Conservation (phyloP, 73 alveolate species). For the Effrenium voratum region DNA sequence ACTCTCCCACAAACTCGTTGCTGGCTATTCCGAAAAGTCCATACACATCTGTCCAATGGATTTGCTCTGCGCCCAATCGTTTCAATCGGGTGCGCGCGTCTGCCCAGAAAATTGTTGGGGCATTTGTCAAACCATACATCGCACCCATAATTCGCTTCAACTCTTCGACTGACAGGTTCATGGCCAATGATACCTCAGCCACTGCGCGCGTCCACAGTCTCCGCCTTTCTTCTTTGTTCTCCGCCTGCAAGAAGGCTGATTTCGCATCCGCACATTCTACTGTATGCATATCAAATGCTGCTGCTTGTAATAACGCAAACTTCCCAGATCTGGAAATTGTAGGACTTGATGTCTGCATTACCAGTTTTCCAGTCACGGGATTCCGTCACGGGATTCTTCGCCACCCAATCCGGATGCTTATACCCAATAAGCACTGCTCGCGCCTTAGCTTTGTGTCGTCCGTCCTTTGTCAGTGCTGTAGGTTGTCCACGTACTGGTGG, state of each 20-base stretch:
- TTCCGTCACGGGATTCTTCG: background rate
- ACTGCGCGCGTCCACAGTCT: conserved; percentile 44
- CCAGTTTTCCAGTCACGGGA: background rate
- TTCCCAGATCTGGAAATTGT: background rate
- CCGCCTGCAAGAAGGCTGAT: conserved; percentile 45
- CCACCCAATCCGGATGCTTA: background rate
- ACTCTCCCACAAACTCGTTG: background rate
- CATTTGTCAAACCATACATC: conserved; percentile 4
- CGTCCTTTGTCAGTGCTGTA: background rate
- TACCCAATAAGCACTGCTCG: background rate
- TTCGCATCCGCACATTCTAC: conserved; percentile 45
- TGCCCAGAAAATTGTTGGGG: conserved; percentile 19
- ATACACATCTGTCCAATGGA: background rate
- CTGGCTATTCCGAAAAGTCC: background rate
- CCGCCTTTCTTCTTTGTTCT: background rate
- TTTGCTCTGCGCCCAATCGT: background rate
- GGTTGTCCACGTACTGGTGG: background rate
- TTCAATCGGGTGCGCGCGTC: background rate
- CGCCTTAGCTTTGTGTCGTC: conserved; percentile 1
- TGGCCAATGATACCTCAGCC: background rate
- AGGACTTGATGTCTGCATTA: background rate
- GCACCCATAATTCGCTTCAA: background rate
- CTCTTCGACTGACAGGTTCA: background rate
- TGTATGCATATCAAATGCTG: conserved; percentile 23
- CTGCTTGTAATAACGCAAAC: background rate